Conservation (phyloP, 768 basidiomycete genomes). For the Lactarius vividus region DNA sequence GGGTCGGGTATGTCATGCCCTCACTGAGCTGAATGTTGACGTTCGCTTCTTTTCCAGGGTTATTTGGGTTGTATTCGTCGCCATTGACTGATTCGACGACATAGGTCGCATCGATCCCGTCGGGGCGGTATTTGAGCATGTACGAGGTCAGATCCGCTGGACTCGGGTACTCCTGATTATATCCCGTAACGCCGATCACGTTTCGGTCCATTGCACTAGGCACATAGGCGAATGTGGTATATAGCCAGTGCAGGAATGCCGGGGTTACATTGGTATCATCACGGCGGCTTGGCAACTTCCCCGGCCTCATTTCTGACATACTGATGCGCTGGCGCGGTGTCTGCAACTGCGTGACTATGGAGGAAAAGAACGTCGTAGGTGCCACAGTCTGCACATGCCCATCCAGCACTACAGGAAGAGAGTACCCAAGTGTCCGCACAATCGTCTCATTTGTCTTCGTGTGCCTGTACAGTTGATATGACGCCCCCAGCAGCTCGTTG, state of each 20-base stretch:
- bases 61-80: not conserved
- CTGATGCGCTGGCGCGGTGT: too few species aligned
- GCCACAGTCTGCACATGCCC: too few species aligned
- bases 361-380: too few species aligned
- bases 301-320: too few species aligned
- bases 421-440: not conserved
- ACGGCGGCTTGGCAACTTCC: too few species aligned
- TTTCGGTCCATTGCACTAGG: not conserved
- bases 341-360: not conserved
- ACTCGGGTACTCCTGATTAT: not conserved
- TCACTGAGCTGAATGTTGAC: not conserved
- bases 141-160: not conserved
- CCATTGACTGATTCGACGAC: not conserved
- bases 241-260: not conserved
- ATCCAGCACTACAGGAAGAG: not conserved
- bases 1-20: not conserved
- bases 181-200: not conserved
- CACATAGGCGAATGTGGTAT: not conserved
- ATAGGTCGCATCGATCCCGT: not conserved
- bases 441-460: not conserved
- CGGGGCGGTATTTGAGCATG: not conserved
- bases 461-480: not conserved
- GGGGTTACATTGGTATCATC: not conserved
- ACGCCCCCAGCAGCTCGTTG: not conserved
- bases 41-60: not conserved